Evolutionary conservation across 495 filamentous ascomycete species (phyloP).

Genomic region (Terfezia claveryi): DNA sequence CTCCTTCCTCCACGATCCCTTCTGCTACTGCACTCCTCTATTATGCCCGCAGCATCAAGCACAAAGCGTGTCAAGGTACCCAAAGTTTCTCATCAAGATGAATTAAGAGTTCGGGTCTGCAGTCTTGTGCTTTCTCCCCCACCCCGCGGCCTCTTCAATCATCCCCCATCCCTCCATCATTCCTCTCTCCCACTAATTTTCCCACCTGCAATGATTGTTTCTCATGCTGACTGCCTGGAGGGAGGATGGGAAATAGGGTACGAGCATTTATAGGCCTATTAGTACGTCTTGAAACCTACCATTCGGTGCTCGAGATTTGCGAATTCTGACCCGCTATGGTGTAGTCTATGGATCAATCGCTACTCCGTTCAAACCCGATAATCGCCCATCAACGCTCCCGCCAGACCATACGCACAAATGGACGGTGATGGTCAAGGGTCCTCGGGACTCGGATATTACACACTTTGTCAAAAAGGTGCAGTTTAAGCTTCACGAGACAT

Average conservation of each 20-base stretch:
- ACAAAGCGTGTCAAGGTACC: slow-evolving; percentile 20
- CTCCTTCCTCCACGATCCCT: no score
- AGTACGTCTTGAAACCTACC: neutral
- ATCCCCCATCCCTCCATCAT: neutral
- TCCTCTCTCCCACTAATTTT: slow-evolving; percentile 2
- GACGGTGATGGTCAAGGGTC: slow-evolving; percentile 73
- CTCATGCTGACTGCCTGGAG: no score
- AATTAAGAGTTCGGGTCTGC: slow-evolving; percentile 14
- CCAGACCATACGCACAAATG: slow-evolving; percentile 86
- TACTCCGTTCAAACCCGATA: slow-evolving; percentile 14
- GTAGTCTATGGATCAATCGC: slow-evolving; percentile 17
- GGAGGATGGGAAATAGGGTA: neutral
- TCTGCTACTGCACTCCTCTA: neutral
- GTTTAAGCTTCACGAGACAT: slow-evolving; percentile 93
- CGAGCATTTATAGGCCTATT: neutral
- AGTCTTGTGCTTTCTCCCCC: slow-evolving; percentile 1
- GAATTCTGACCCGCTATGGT: neutral
- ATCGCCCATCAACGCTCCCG: slow-evolving; percentile 27
- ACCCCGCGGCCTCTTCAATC: neutral
- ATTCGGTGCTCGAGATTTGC: no score
- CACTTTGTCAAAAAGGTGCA: slow-evolving; percentile 94
- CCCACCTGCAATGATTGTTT: no score
- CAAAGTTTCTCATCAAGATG: slow-evolving; percentile 1
- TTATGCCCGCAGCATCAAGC: slow-evolving; percentile 9
- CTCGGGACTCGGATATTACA: slow-evolving; percentile 68